Percentiles rank a stretch among this genome's conserved stretches.
These are phyloP conservation scores for Phytophthora meadii DNA, from an alignment of 352 stramenopile genomes.

Conservation along the genomic window DNA sequence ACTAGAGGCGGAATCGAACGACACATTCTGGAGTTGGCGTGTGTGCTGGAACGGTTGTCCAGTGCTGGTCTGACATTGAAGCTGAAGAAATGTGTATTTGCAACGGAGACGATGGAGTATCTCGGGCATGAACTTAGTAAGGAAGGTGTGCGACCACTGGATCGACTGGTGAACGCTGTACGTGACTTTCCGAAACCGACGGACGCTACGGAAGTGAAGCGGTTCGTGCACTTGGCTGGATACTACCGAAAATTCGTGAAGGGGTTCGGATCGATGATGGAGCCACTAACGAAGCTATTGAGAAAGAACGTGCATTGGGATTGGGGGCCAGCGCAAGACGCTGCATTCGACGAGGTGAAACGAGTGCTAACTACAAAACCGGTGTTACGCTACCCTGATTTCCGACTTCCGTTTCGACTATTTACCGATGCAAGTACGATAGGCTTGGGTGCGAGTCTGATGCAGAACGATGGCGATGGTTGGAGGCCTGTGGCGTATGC, in stretches of 20 bases:
- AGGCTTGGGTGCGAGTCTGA: neutral
- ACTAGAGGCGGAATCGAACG: neutral
- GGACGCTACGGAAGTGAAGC: neutral
- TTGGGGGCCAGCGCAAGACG: neutral
- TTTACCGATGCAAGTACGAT: conserved; percentile 3
- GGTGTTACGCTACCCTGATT: conserved; percentile 1
- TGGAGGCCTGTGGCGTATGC: neutral
- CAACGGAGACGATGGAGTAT: neutral
- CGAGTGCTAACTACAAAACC: conserved; percentile 1
- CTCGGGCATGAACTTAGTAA: neutral
- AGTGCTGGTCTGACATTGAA: neutral
- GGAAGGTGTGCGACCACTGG: neutral
- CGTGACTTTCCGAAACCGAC: neutral
- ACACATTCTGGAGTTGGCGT: neutral
- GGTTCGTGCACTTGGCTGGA: neutral
- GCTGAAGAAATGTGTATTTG: conserved; percentile 1
- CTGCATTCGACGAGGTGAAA: conserved; percentile 2
- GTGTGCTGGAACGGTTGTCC: neutral
- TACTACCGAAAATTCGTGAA: neutral
- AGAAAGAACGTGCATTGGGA: neutral
- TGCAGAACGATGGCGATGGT: conserved; percentile 1
- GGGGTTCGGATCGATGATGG: neutral
- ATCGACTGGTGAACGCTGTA: neutral
- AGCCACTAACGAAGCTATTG: neutral
- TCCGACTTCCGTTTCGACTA: neutral